A percentile compares a stretch with the other conserved stretches of the same genome.
Conservation (phyloP, 352 stramenopile species). For the Globisporangium spinosum region DNA sequence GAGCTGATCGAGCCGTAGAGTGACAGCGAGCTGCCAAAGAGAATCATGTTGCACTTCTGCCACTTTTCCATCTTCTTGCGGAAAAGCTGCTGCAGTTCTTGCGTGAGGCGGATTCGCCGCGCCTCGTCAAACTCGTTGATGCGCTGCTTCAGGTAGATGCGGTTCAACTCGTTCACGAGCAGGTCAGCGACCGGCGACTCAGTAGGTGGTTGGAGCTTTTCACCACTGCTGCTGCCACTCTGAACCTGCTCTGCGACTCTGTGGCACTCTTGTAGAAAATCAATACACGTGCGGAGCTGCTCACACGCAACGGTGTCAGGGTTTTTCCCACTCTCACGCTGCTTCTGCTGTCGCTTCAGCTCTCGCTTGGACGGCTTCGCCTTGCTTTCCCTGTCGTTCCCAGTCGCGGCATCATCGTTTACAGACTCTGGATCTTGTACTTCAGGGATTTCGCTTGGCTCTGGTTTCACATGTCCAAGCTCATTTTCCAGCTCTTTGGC, state of each 20-base stretch:
- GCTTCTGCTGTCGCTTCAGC: slow-evolving; percentile 15
- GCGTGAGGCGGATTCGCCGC: slow-evolving; percentile 31
- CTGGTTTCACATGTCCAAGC: slow-evolving; percentile 12
- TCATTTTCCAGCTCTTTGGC: not conserved
- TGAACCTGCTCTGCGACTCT: slow-evolving; percentile 1
- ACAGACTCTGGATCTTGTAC: not conserved
- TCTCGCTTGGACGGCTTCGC: slow-evolving; percentile 15
- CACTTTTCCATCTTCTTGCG: slow-evolving; percentile 43
- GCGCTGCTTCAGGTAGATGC: slow-evolving; percentile 37
- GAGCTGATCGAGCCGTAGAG: slow-evolving; percentile 66
- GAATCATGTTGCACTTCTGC: slow-evolving; percentile 42
- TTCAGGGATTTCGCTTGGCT: not conserved
- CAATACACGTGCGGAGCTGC: slow-evolving; percentile 46
- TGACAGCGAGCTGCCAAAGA: slow-evolving; percentile 80
- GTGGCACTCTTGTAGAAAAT: slow-evolving; percentile 37
- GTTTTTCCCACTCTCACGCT: not conserved
- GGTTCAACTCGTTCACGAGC: slow-evolving; percentile 33
- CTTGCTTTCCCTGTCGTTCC: not conserved
- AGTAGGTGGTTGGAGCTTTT: not conserved
- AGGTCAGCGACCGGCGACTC: slow-evolving; percentile 7
- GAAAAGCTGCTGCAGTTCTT: slow-evolving; percentile 43
- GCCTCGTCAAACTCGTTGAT: slow-evolving; percentile 48
- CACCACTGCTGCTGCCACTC: not conserved
- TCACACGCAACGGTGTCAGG: slow-evolving; percentile 21
- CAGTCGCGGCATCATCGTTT: not conserved